Evolutionary conservation across 768 basidiomycete genomes (phyloP), one percentile per base, ranked within the genome.

Genomic region (Naganishia randhawae): DNA sequence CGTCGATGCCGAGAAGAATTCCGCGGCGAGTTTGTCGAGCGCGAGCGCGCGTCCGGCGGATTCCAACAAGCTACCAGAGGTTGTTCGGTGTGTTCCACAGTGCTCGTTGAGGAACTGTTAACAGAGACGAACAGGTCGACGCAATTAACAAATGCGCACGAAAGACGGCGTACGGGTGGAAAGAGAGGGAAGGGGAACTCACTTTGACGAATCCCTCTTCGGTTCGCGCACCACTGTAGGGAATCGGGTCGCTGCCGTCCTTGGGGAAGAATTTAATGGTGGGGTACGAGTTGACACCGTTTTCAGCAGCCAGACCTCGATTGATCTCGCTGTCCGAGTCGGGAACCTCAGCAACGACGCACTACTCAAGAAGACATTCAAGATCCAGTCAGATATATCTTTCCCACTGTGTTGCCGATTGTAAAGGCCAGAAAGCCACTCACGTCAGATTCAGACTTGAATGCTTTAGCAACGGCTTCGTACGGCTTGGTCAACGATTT

Each of bases 241-340:
- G 82, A 55, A 87, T 82, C 13, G 86, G 84, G 68, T 85, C 84
- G 75, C 86, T 86, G 73, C 67, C 66, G 48, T 79, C 81, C 65
- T 87, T 88, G 71, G 90, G 84, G 87, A 92, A 96, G 84, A 94
- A 94, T 80, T 92, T 94, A 83, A 99, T 86, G 22, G 94, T 98
- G 0, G 96, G 96, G 86, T 87, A 99, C 68, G 88, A 86, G 22
- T 79, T 74, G 66, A 99, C 85, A 6, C 83, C 89, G 75, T 93
- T 93, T 77, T 86, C 85, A 41, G 77, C 71, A 10, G 88, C 86
- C 63, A 96, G 80, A 25, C 84, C 85, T 73, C 85, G 84, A 84
- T 96, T 95, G 78, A 83, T 83, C 69, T 86, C 84, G 42, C 89
- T 89, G 78, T 98, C 92, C 25, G 89, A 92, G 80, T 98, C 88